phyloP scores from a whole-genome alignment of 768 basidiomycete species.

The Boletellus emodensis region DNA sequence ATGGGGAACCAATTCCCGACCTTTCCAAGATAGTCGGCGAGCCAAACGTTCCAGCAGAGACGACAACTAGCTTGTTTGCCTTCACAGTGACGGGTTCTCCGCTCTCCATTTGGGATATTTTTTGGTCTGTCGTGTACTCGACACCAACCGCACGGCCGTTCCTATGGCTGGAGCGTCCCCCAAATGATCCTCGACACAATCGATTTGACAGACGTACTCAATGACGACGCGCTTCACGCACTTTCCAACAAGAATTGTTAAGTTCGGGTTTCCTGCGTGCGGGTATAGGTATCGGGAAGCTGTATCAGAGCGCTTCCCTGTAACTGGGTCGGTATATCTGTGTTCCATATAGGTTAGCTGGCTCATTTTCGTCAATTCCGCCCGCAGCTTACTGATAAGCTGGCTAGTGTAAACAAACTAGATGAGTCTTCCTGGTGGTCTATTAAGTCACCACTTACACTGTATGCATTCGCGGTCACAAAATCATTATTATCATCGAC shows the following conservation, averaged over 20 bases:
- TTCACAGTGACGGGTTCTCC: conserved; percentile 13
- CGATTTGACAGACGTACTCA: conserved; percentile 25
- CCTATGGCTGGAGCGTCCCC: conserved; percentile 12
- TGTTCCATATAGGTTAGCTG: not conserved
- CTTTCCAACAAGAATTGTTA: conserved; percentile 31
- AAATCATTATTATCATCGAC: conserved; percentile 50
- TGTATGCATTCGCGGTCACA: conserved; percentile 21
- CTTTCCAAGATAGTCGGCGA: conserved; percentile 53
- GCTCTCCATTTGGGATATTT: conserved; percentile 16
- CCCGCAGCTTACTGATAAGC: conserved; percentile 9
- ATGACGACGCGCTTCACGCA: conserved; percentile 35
- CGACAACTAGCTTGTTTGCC: conserved; percentile 35
- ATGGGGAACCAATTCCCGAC: conserved; percentile 39
- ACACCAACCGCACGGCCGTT: conserved; percentile 36
- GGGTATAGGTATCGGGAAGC: conserved; percentile 39
- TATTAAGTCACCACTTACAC: conserved; percentile 6
- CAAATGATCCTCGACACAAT: not conserved
- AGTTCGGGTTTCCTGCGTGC: conserved; percentile 25
- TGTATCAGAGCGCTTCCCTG: conserved; percentile 30
- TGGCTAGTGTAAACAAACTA: conserved; percentile 4
- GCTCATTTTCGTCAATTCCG: not conserved
- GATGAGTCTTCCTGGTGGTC: not conserved
- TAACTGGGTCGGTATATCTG: conserved; percentile 52
- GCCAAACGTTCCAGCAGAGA: conserved; percentile 40
- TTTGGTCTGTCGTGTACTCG: conserved; percentile 29